Percentiles rank a stretch among this genome's conserved stretches.
Evolutionary conservation across 805 yeast genomes (phyloP).

Genomic region (Suhomyces sp.): DNA sequence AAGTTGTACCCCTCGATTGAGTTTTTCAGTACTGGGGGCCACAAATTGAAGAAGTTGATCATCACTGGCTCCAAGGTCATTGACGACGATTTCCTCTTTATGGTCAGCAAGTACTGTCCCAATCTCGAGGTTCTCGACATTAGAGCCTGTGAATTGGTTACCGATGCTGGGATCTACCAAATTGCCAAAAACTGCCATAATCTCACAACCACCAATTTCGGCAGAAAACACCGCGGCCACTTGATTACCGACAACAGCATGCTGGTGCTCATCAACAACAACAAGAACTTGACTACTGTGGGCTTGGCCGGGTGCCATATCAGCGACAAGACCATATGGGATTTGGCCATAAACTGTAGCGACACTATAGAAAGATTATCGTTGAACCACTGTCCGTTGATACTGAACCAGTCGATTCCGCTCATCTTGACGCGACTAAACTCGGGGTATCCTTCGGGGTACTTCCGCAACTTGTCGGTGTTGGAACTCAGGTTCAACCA

Average conservation of each 20-base stretch:
- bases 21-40: slow-evolving; percentile 22
- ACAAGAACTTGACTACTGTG: slow-evolving; percentile 56
- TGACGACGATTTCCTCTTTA: slow-evolving; percentile 55
- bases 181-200: slow-evolving; percentile 59
- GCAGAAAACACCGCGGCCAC: slow-evolving; percentile 69
- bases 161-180: slow-evolving; percentile 73
- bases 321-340: slow-evolving; percentile 79
- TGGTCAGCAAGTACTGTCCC: slow-evolving; percentile 55
- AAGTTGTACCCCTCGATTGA: slow-evolving; percentile 50
- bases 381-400: slow-evolving; percentile 62
- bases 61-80: slow-evolving; percentile 70
- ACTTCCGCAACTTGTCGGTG: slow-evolving; percentile 51
- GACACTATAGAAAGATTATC: slow-evolving; percentile 60
- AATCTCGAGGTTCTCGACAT: slow-evolving; percentile 65
- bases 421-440: slow-evolving; percentile 29
- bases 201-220: slow-evolving; percentile 66
- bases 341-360: slow-evolving; percentile 56
- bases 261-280: slow-evolving; percentile 52
- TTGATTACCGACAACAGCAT: slow-evolving; percentile 70
- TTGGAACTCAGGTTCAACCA: slow-evolving; percentile 69
- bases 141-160: slow-evolving; percentile 76
- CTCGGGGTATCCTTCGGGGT: slow-evolving; percentile 45
- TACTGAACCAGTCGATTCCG: slow-evolving; percentile 61
- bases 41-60: slow-evolving; percentile 40
- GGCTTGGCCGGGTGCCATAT: slow-evolving; percentile 89